A percentile compares a stretch with the other conserved stretches of the same genome.
Conservation (phyloP, 2,329 filamentous ascomycete species). For the Stromatinia cepivora region DNA sequence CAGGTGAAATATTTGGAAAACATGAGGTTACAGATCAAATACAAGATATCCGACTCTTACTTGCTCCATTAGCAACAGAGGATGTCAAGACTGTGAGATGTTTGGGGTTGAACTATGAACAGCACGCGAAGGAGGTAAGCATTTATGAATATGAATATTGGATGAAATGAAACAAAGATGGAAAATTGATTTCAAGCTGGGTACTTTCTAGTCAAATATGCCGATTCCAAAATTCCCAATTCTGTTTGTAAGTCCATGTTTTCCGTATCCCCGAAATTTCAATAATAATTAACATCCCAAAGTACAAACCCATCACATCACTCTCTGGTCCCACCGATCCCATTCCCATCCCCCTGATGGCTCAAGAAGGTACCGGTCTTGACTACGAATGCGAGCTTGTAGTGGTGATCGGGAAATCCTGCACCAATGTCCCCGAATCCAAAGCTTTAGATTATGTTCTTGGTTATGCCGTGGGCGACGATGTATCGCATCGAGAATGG, state of each 20-base stretch:
- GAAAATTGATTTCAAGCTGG: not conserved
- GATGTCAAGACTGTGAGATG: slow-evolving; percentile 68
- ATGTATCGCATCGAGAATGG: slow-evolving; percentile 79
- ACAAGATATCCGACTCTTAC: slow-evolving; percentile 55
- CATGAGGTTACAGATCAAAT: slow-evolving; percentile 64
- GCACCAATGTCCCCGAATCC: slow-evolving; percentile 62
- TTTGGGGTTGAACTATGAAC: slow-evolving; percentile 69
- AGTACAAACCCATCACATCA: slow-evolving; percentile 66
- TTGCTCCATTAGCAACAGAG: slow-evolving; percentile 62
- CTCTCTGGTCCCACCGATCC: slow-evolving; percentile 64
- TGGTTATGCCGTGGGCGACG: slow-evolving; percentile 74
- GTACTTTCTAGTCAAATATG: slow-evolving; percentile 55
- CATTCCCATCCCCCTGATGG: slow-evolving; percentile 64
- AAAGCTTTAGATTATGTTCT: slow-evolving; percentile 70
- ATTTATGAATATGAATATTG: not conserved
- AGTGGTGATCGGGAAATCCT: slow-evolving; percentile 67
- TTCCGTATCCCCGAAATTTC: not conserved
- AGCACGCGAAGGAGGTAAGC: slow-evolving; percentile 66
- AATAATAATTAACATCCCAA: not conserved
- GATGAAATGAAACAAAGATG: not conserved
- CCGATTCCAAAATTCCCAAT: slow-evolving; percentile 70
- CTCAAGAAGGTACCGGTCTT: slow-evolving; percentile 64
- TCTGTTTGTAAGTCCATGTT: slow-evolving; percentile 54
- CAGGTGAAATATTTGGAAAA: slow-evolving; percentile 65
- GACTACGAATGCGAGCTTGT: slow-evolving; percentile 84